A percentile compares a stretch with the other conserved stretches of the same genome.
Evolutionary conservation across 2,329 filamentous ascomycete genomes (phyloP).

Genomic region (Phyllosticta citriasiana): DNA sequence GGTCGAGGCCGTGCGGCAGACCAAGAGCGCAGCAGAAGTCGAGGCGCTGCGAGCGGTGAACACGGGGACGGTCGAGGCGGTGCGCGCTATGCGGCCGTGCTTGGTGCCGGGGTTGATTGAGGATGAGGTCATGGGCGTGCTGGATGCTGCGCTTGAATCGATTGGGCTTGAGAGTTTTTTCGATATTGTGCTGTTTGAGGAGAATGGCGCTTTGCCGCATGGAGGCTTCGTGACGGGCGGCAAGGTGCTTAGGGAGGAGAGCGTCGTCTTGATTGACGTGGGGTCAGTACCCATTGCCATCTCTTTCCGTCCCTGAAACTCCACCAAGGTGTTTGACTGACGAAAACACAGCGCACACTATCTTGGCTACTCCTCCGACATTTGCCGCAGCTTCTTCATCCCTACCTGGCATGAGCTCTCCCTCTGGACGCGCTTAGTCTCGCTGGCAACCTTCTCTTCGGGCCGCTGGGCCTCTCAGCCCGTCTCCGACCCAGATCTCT

Average conservation of each 20-base stretch:
- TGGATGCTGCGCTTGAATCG: slow-evolving; percentile 46
- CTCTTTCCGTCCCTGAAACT: slow-evolving; percentile 8
- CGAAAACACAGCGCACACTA: slow-evolving; percentile 40
- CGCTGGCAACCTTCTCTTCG: not conserved
- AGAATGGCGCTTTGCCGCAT: slow-evolving; percentile 44
- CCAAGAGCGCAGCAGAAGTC: slow-evolving; percentile 47
- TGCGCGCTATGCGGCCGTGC: slow-evolving; percentile 46
- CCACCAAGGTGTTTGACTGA: not conserved
- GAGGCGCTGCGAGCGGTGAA: slow-evolving; percentile 52
- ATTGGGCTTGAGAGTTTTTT: slow-evolving; percentile 50
- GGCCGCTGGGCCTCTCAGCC: not conserved
- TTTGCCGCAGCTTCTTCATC: slow-evolving; percentile 52
- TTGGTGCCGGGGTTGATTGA: slow-evolving; percentile 49
- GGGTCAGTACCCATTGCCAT: slow-evolving; percentile 20
- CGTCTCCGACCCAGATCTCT: slow-evolving; percentile 3
- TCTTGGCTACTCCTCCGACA: slow-evolving; percentile 53
- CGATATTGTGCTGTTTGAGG: slow-evolving; percentile 54
- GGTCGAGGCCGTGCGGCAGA: slow-evolving; percentile 50
- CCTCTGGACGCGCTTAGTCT: slow-evolving; percentile 20
- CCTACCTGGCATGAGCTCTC: slow-evolving; percentile 17
- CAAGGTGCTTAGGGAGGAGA: slow-evolving; percentile 43
- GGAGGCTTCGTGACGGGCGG: slow-evolving; percentile 41
- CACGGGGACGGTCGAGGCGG: slow-evolving; percentile 52
- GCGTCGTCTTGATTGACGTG: slow-evolving; percentile 54
- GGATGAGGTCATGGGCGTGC: slow-evolving; percentile 45